phyloP scores from a whole-genome alignment of 306 rosid species.

The Amphicarpaea edgeworthii region DNA sequence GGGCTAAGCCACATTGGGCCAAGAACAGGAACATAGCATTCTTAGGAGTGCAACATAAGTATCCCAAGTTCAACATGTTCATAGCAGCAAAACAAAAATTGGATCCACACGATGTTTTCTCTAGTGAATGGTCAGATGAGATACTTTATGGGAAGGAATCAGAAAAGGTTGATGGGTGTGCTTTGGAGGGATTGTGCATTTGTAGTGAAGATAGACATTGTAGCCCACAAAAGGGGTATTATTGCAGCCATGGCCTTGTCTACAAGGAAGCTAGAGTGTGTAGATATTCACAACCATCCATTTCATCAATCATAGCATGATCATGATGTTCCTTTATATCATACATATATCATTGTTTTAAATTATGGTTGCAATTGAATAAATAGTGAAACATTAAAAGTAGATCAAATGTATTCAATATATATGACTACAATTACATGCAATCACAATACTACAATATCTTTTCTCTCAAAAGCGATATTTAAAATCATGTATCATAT shows the following conservation, averaged over 20 bases:
- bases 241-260: slow-evolving; percentile 63
- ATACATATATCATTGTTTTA: neutral
- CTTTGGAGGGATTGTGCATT: slow-evolving; percentile 69
- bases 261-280: slow-evolving; percentile 75
- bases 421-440: neutral
- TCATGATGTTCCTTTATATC: neutral
- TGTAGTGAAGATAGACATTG: slow-evolving; percentile 72
- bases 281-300: slow-evolving; percentile 48
- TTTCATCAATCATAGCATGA: slow-evolving; percentile 32
- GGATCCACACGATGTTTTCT: slow-evolving; percentile 69
- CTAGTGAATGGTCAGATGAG: slow-evolving; percentile 73
- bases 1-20: slow-evolving; percentile 87
- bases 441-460: neutral
- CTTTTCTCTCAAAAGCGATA: neutral
- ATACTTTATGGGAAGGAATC: slow-evolving; percentile 57
- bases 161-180: slow-evolving; percentile 67
- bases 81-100: slow-evolving; percentile 50
- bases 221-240: slow-evolving; percentile 65
- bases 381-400: neutral
- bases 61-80: slow-evolving; percentile 54
- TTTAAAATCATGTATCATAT: neutral
- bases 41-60: slow-evolving; percentile 55
- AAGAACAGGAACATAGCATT: slow-evolving; percentile 76
- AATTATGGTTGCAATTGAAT: neutral
- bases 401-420: neutral